Evolutionary conservation across 106 monocot genomes (phyloP), one percentile per base, ranked within the genome.

Genomic region (Allium cepa): DNA sequence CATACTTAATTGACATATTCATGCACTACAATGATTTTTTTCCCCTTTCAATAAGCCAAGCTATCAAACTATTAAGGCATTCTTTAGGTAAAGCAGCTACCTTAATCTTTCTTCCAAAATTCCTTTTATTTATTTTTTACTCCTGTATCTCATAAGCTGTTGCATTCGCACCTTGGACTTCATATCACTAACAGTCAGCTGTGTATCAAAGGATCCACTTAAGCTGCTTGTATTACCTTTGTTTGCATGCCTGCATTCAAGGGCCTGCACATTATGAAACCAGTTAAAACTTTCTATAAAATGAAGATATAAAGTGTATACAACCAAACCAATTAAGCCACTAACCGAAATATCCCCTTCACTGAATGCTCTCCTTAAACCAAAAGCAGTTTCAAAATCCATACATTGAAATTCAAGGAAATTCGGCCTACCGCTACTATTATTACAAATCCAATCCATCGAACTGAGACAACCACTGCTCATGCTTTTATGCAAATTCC

Each of bases 21-120:
- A 68, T 55, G 45, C 3, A 53, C 52, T 10, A 50, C 17, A 7
- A 61, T 61, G 26, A 26, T 3, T 36, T n/a, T n/a, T n/a, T n/a
- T 22, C 3, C 3, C 5, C 36, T 36, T 5, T 36, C 36, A 3
- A 36, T 4, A 36, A 36, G 3, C 36, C 36, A 36, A 36, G 36
- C 36, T 36, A 36, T 36, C 36, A 36, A 36, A 36, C 1, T 36
- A 36, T 36, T 36, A 36, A 36, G 36, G 36, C 36, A 36, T 36
- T 1, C 36, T 36, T 36, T 36, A 5, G 36, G 36, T 36, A 36
- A 36, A 36, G 36, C 36, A 36, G 36, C 36, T 76, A 88, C 88
- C 84, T 88, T 88, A 68, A 88, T 88, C 62, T 84, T 88, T 55
- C 84, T 81, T 59, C 67, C 79, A 49, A 88, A 88, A 53, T 81